Evolutionary conservation across 2,329 filamentous ascomycete genomes (phyloP).

Genomic region (Hawksworthiomyces lignivorus): DNA sequence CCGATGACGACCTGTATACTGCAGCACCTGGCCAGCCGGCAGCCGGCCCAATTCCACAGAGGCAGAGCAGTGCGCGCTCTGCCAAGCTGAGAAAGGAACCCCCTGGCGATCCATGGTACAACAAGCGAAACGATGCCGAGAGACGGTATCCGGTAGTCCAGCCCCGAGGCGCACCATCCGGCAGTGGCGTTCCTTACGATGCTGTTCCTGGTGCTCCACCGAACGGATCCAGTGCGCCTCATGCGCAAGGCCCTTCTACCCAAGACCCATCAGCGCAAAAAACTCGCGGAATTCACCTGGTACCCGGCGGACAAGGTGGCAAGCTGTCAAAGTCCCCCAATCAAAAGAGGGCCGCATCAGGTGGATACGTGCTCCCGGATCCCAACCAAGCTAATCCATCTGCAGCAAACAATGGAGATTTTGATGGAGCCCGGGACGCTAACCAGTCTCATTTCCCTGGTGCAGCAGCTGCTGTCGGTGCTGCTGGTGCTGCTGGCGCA

Average conservation of each 20-base stretch:
- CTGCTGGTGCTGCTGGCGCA: conserved; percentile 11
- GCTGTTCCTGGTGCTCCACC: conserved; percentile 3
- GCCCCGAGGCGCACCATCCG: conserved; percentile 9
- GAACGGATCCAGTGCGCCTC: background rate
- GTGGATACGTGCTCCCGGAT: conserved; percentile 1
- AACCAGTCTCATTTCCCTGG: background rate
- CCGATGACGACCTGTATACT: conserved; percentile 3
- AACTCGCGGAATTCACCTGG: too few relatives aligned
- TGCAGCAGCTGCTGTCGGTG: conserved; percentile 2
- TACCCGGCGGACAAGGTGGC: too few relatives aligned
- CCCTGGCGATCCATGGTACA: conserved; percentile 42
- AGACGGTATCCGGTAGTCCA: conserved; percentile 25
- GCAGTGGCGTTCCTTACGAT: background rate
- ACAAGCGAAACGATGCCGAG: conserved; percentile 35
- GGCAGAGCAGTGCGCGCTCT: conserved; percentile 28
- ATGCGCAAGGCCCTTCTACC: background rate
- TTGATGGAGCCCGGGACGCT: background rate
- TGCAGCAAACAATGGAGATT: background rate
- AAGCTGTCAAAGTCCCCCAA: conserved; percentile 18
- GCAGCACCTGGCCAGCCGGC: conserved; percentile 21
- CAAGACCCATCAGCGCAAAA: too few relatives aligned
- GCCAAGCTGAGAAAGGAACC: conserved; percentile 53
- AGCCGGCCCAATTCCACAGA: conserved; percentile 2
- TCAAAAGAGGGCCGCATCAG: conserved; percentile 11
- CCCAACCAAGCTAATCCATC: background rate